Percentiles rank a stretch among this genome's conserved stretches.
phyloP scores from a whole-genome alignment of 2,329 filamentous ascomycete genomes.

The Hymenoscyphus linearis region DNA sequence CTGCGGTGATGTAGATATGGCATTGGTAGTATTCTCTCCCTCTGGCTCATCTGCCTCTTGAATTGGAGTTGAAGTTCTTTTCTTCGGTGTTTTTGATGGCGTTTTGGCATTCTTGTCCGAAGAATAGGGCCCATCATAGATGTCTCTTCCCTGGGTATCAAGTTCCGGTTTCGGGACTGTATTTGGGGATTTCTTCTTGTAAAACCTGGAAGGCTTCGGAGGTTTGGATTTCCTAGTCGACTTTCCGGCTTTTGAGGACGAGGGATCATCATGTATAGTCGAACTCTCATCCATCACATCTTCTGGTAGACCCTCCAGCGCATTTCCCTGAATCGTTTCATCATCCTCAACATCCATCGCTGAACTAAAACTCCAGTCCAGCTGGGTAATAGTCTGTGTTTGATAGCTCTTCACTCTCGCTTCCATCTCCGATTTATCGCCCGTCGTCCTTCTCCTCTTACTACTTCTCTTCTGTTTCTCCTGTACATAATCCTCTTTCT shows the following conservation, averaged over 20 bases:
- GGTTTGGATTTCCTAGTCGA: neutral
- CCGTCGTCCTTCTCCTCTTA: slow-evolving; percentile 24
- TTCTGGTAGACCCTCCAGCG: slow-evolving; percentile 3
- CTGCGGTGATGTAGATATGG: neutral
- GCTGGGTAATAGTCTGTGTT: slow-evolving; percentile 29
- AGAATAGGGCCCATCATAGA: neutral
- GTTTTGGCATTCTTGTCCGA: neutral
- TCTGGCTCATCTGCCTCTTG: neutral
- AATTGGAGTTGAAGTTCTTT: neutral
- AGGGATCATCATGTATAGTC: neutral
- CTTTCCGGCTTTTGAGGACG: neutral
- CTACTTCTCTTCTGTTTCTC: slow-evolving; percentile 15
- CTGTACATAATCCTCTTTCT: slow-evolving; percentile 14
- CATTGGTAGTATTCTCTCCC: neutral
- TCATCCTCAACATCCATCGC: slow-evolving; percentile 7
- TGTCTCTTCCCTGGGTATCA: neutral
- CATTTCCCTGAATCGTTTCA: neutral
- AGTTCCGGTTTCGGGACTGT: neutral
- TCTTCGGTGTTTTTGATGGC: neutral
- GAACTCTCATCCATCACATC: slow-evolving; percentile 3
- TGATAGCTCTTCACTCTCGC: slow-evolving; percentile 16
- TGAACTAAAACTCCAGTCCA: slow-evolving; percentile 23
- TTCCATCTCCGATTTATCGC: slow-evolving; percentile 11
- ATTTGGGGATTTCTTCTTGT: neutral
- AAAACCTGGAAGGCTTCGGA: neutral